These are phyloP conservation scores for Pythium aristosporum DNA, from an alignment of 352 stramenopile species.

Conservation along the genomic window DNA sequence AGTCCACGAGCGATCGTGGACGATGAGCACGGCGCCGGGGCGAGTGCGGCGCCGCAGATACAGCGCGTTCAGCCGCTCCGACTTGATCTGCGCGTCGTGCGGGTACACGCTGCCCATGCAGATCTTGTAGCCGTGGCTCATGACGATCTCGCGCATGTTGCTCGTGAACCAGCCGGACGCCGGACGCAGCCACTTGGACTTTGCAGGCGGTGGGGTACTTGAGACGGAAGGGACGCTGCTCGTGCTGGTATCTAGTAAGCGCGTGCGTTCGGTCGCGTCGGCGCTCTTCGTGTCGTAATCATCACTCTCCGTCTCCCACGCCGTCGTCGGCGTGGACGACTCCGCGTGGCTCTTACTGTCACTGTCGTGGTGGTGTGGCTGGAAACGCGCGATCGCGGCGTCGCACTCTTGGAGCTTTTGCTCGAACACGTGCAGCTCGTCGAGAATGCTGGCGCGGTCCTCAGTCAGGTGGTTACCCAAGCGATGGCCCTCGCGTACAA, in stretches of 20 bases:
- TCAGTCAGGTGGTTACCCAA: conserved; percentile 84
- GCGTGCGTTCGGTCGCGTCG: conserved; percentile 8
- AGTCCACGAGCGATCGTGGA: conserved; percentile 83
- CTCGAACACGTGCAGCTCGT: conserved; percentile 81
- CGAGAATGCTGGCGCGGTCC: conserved; percentile 74
- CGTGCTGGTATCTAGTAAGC: conserved; percentile 19
- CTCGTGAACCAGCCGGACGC: conserved; percentile 85
- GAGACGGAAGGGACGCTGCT: too few relatives aligned
- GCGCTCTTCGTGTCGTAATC: background rate
- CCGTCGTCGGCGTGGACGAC: background rate
- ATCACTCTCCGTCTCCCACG: background rate
- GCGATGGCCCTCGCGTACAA: conserved; percentile 74
- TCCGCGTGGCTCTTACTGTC: conserved; percentile 11
- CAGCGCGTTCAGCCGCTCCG: conserved; percentile 61
- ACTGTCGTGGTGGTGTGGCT: conserved; percentile 17
- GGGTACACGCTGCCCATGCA: conserved; percentile 86
- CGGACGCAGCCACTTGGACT: conserved; percentile 72
- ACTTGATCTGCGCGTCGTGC: conserved; percentile 84
- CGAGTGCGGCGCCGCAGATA: conserved; percentile 51
- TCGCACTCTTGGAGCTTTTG: conserved; percentile 81
- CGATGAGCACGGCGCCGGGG: conserved; percentile 79
- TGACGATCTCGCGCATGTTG: conserved; percentile 68
- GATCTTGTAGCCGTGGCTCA: conserved; percentile 79
- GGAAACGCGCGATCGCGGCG: conserved; percentile 50
- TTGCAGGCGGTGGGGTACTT: conserved; percentile 1